Conservation (phyloP, 257 asterid genomes). For the Solanum pimpinellifolium region DNA sequence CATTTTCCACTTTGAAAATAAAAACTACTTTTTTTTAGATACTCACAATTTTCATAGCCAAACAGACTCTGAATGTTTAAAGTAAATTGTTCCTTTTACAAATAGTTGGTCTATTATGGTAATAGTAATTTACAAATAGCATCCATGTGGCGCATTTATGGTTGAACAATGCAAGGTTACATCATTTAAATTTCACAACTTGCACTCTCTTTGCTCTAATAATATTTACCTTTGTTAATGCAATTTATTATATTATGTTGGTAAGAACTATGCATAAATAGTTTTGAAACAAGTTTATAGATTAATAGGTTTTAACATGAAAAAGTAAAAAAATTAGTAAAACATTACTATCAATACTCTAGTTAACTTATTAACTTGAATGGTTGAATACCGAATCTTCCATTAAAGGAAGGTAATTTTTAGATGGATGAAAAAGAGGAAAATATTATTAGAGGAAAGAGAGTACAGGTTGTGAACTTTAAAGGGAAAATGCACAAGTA, state of each 20-base stretch:
- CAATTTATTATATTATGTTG: too few species aligned
- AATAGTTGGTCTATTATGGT: not conserved
- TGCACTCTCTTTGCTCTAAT: not conserved
- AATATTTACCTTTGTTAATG: not conserved
- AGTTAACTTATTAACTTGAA: too few species aligned
- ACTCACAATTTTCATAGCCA: not conserved
- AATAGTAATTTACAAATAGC: not conserved
- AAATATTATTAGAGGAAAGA: not conserved
- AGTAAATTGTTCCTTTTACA: not conserved
- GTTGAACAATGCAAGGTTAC: not conserved
- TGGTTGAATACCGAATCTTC: too few species aligned
- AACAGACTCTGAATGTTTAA: not conserved
- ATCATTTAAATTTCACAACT: not conserved
- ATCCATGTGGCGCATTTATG: not conserved
- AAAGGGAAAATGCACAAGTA: too few species aligned
- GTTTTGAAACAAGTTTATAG: too few species aligned
- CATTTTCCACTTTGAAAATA: not conserved
- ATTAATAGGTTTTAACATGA: too few species aligned
- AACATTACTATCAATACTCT: too few species aligned
- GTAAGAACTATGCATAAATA: too few species aligned
- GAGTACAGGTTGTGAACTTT: too few species aligned
- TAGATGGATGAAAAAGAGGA: not conserved
- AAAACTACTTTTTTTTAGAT: too few species aligned
- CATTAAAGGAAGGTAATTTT: not conserved
- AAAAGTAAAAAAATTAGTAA: too few species aligned